phyloP scores from a whole-genome alignment of 2,329 filamentous ascomycete genomes.

The Pseudogymnoascus sp. region DNA sequence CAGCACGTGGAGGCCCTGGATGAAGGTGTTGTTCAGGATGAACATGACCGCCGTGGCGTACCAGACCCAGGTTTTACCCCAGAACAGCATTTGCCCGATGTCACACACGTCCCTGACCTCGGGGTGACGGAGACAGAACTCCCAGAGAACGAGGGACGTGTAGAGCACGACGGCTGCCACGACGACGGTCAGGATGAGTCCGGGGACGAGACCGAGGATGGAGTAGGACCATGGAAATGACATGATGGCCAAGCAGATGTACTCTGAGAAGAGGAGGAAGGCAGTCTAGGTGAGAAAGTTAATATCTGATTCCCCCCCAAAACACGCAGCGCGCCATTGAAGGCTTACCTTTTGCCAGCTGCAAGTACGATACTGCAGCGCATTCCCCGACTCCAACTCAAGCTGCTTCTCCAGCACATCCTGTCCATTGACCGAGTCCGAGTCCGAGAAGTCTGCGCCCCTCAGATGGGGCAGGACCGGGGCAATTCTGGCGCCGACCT shows the following conservation, averaged over 20 bases:
- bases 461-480: slow-evolving; percentile 26
- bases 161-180: slow-evolving; percentile 75
- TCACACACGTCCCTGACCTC: slow-evolving; percentile 90
- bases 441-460: slow-evolving; percentile 18
- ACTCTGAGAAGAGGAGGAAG: slow-evolving; percentile 84
- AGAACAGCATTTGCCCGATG: slow-evolving; percentile 92
- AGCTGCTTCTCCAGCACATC: slow-evolving; percentile 52
- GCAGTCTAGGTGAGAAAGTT: slow-evolving; percentile 52
- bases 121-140: slow-evolving; percentile 84
- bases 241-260: slow-evolving; percentile 90
- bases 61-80: slow-evolving; percentile 67
- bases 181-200: slow-evolving; percentile 71
- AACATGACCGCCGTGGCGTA: slow-evolving; percentile 75
- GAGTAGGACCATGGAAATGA: slow-evolving; percentile 93
- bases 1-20: slow-evolving; percentile 72
- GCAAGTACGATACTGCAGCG: slow-evolving; percentile 87
- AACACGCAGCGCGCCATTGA: slow-evolving; percentile 9
- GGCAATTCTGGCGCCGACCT: slow-evolving; percentile 21
- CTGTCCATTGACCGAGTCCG: slow-evolving; percentile 17
- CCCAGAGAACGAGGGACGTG: slow-evolving; percentile 63
- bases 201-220: slow-evolving; percentile 76
- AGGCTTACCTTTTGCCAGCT: slow-evolving; percentile 72
- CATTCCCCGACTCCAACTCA: slow-evolving; percentile 64
- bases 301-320: slow-evolving; percentile 9
- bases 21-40: slow-evolving; percentile 87